Evolutionary conservation across 169 alveolate species (phyloP), one percentile per base, ranked within the genome.

Genomic region (Plasmodium yoelii): DNA sequence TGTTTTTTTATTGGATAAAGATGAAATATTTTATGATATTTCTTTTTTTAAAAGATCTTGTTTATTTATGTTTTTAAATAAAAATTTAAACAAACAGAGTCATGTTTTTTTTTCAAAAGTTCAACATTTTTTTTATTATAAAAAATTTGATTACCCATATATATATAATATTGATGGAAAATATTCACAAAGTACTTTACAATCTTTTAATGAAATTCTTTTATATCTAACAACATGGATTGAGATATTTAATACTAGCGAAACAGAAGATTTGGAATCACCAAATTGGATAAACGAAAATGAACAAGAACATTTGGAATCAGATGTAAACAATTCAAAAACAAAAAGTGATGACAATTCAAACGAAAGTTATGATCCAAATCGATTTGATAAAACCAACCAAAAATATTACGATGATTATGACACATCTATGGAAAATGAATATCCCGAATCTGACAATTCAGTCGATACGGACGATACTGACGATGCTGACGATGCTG

Each of bases 41-140:
- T 22, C 51, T 47, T 60, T 71, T 80, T 80, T 80, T 49, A 80
- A 80, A 80, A 65, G 82, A 46, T 80, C 90, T 13, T 51, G 72
- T n/a, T 60, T 80, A 47, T 80, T 80, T 63, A 80, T 80, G 60
- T 67, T 80, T 67, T 80, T 80, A 69, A 46, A 80, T 80, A 80
- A 80, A 80, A 56, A 65, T 28, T 22, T 12, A 10, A n/a, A 80
- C 68, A 80, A 80, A 67, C 64, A 67, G 44, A 80, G 68, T 51
- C 82, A 80, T 49, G 82, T 80, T 28, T 65, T 65, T 28, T 80
- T 80, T 9, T 51, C 90, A n/a, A 13, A 55, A 2, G 82, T 42
- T 19, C 90, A 80, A 15, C 90, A 80, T 56, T 80, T 80, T 68
- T 53, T 65, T 60, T 80, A 80, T 60, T 67, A 80, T 42, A 80